A percentile compares a stretch with the other conserved stretches of the same genome.
Evolutionary conservation across 2,329 filamentous ascomycete genomes (phyloP).

Genomic region (Aspergillus aculeatus): DNA sequence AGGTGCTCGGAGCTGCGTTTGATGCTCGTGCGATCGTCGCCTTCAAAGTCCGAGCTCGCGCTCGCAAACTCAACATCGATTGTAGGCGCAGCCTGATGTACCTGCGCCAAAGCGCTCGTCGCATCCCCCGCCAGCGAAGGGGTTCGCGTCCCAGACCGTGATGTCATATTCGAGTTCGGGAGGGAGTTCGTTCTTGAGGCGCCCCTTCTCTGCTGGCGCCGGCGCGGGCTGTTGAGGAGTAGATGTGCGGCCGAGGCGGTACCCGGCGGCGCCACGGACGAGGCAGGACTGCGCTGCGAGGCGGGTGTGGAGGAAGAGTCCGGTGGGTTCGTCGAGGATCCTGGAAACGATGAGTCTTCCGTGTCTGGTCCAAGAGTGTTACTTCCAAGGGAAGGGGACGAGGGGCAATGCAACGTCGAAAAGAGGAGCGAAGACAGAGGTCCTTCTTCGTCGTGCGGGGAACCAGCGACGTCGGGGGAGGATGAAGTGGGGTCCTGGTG

Average conservation of each 20-base stretch:
- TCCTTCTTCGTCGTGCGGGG: conserved; percentile 15
- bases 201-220: conserved; percentile 8
- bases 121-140: conserved; percentile 15
- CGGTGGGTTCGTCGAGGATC: conserved; percentile 18
- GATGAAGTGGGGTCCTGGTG: conserved; percentile 3
- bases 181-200: background rate
- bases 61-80: conserved; percentile 33
- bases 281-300: conserved; percentile 12
- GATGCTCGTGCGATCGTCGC: conserved; percentile 23
- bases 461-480: conserved; percentile 4
- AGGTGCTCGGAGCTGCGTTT: conserved; percentile 35
- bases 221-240: conserved; percentile 20
- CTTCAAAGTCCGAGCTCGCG: conserved; percentile 20
- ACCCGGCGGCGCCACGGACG: conserved; percentile 25
- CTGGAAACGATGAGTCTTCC: conserved; percentile 26
- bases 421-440: conserved; percentile 11
- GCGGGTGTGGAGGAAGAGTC: conserved; percentile 8
- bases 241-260: conserved; percentile 25
- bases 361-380: conserved; percentile 17
- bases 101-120: conserved; percentile 13
- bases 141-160: conserved; percentile 13
- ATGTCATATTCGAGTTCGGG: conserved; percentile 14
- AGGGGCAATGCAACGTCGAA: conserved; percentile 8
- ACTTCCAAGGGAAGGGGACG: conserved; percentile 14
- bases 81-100: conserved; percentile 14